Evolutionary conservation across 768 basidiomycete species (phyloP).

Genomic region (Cubamyces lactineus): DNA sequence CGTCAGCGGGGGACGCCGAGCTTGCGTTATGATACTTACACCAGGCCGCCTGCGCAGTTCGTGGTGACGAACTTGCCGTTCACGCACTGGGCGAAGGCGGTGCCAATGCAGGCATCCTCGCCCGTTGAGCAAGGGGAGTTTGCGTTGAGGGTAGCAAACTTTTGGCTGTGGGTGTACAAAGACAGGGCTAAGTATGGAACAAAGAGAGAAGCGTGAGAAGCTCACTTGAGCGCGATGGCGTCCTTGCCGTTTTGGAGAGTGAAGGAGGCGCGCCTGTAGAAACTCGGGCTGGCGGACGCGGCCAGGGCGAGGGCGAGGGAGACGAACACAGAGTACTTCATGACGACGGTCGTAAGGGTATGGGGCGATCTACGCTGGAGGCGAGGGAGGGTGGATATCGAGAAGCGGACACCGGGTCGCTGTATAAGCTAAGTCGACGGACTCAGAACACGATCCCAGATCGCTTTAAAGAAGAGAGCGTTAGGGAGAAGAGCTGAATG

Average conservation of each 20-base stretch:
- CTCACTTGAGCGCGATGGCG: constrained; percentile 36
- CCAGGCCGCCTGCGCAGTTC: constrained; percentile 29
- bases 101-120: constrained; percentile 52
- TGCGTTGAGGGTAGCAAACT: constrained; percentile 52
- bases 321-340: constrained; percentile 46
- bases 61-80: constrained; percentile 42
- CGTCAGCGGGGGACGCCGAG: neutral
- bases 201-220: constrained; percentile 5
- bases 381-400: constrained; percentile 19
- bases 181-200: neutral
- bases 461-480: constrained; percentile 8
- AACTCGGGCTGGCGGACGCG: constrained; percentile 31
- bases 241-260: constrained; percentile 35
- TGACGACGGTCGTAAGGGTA: constrained; percentile 26
- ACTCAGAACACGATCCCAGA: constrained; percentile 19
- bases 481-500: constrained; percentile 10
- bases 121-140: constrained; percentile 49
- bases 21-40: constrained; percentile 20
- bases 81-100: constrained; percentile 60
- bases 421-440: constrained; percentile 18
- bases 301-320: constrained; percentile 33
- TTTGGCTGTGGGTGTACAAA: constrained; percentile 25
- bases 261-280: constrained; percentile 23
- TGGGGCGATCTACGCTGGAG: constrained; percentile 20
- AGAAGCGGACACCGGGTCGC: constrained; percentile 21